Base-by-base conservation (phyloP, 768 basidiomycete genomes). In the Lactarius evosmus region DNA sequence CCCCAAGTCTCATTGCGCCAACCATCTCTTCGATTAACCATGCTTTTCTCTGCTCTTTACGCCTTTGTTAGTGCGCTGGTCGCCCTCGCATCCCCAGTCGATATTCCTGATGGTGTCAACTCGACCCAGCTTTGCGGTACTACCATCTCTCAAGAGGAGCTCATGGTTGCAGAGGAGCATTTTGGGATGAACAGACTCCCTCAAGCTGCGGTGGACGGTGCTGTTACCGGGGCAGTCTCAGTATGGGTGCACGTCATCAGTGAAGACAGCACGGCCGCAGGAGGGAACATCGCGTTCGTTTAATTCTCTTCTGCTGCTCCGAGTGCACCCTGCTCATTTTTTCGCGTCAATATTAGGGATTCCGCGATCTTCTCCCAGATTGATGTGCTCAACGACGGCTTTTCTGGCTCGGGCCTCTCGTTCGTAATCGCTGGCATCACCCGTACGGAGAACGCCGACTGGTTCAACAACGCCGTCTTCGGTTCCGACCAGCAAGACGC, bases 211-310 rank as follows among this genome's bases (percentile, higher is more conserved):
- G 22, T 38, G 19, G 36, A 38, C 8, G 67, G 49, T 25, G 68
- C 70, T 25, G 67, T 67, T 1, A 50, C 63, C 1, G 66, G 68
- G 16, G 61, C 67, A 7, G 50, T 81, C 25, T 71, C 77, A 63
- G 74, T 82, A 36, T 76, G 78, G 71, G 80, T 77, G 71, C n/a
- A n/a, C n/a, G n/a, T n/a, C n/a, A n/a, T n/a, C n/a, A n/a, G n/a
- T n/a, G n/a, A n/a, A n/a, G n/a, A n/a, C n/a, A n/a, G n/a, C n/a
- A n/a, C n/a, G n/a, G n/a, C n/a, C n/a, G n/a, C n/a, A n/a, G n/a
- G n/a, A 77, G 82, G 81, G 29, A 74, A 78, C 62, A 67, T 82
- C 56, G 76, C 79, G 79, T 80, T 66, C 58, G 78, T 70, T 8
- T 25, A 29, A 41, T 30, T n/a, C 3, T n/a, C 8, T 38, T 40